Percentiles rank a stretch among this genome's conserved stretches.
Evolutionary conservation across 2,329 filamentous ascomycete species (phyloP).

Genomic region (Fusarium ramigenum): DNA sequence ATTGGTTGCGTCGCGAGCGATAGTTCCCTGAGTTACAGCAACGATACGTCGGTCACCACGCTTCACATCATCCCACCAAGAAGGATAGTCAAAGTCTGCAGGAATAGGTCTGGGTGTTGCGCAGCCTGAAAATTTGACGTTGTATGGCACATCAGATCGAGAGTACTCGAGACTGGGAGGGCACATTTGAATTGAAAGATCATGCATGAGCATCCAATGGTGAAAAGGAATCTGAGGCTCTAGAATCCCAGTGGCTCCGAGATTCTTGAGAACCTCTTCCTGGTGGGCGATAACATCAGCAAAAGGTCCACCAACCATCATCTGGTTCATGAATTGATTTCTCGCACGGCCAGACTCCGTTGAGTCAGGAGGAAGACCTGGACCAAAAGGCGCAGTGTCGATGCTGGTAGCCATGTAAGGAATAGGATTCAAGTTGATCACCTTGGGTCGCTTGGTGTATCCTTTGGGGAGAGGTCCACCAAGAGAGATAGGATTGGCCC

Average conservation of each 20-base stretch:
- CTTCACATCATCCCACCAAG: slow-evolving; percentile 57
- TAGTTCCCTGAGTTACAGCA: slow-evolving; percentile 59
- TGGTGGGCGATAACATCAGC: slow-evolving; percentile 35
- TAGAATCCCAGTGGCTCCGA: slow-evolving; percentile 42
- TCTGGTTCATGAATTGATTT: slow-evolving; percentile 45
- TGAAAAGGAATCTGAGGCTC: slow-evolving; percentile 38
- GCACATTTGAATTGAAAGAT: slow-evolving; percentile 51
- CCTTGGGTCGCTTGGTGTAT: slow-evolving; percentile 48
- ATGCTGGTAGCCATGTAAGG: slow-evolving; percentile 50
- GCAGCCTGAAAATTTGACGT: slow-evolving; percentile 56
- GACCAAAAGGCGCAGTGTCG: slow-evolving; percentile 51
- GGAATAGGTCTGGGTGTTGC: slow-evolving; percentile 47
- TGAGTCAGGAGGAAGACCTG: slow-evolving; percentile 51
- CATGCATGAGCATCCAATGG: slow-evolving; percentile 43
- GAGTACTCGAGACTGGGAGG: slow-evolving; percentile 52
- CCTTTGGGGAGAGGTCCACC: slow-evolving; percentile 52
- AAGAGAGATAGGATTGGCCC: slow-evolving; percentile 49
- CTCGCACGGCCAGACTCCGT: slow-evolving; percentile 48
- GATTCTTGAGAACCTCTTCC: slow-evolving; percentile 38
- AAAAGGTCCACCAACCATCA: slow-evolving; percentile 39
- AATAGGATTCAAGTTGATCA: slow-evolving; percentile 52
- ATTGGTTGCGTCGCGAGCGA: slow-evolving; percentile 50
- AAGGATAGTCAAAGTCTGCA: slow-evolving; percentile 47
- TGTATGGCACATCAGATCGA: slow-evolving; percentile 48
- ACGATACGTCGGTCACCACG: slow-evolving; percentile 52